Base-by-base conservation (phyloP, 73 alveolate genomes). In the Blepharisma japonicum region DNA sequence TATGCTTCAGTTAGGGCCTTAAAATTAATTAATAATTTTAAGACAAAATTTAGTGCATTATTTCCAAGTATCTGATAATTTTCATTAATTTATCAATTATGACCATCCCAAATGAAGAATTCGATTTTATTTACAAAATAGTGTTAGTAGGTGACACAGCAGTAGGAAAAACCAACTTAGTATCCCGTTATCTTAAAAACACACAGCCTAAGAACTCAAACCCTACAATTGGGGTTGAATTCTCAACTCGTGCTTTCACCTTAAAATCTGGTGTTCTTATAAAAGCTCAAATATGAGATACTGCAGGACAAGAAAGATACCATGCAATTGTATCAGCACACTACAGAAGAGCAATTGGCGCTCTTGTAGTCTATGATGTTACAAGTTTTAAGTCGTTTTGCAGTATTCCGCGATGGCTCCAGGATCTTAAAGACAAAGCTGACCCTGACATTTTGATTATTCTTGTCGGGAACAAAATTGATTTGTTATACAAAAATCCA, bases 221-320 rank as follows among this genome's bases (percentile, higher is more conserved):
- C 76, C 89, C 82, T 50, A 88, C 95, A 18, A 85, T 88, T 39
- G 95, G 95, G 8, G 95, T 88, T 47, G 95, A 88, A 68, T 88
- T 84, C 56, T 81, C 85, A 14, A 72, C 90, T 9, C 72, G 77
- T 39, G 67, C 70, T 20, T 81, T 83, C 46, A 68, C 72, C 45
- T 45, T 83, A 7, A 71, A 79, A 66, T 27, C 23, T 32, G 42
- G 42, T 48, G 55, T 81, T 20, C 20, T 38, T 11, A 70, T 90
- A 27, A 90, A 83, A 67, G 79, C 84, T n/a, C 67, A 78, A 72
- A 78, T 78, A 20, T 78, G 85, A 76, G 85, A 78, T 45, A 85
- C 92, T 6, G 92, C 92, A 71, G 92, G 92, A 11, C 88, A 85
- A 80, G 92, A 85, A 72, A 74, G 83, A 71, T 85, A 79, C 70